Percentiles rank a stretch among this genome's conserved stretches.
phyloP scores from a whole-genome alignment of 192 early-diverging fungal genomes.

The Lunasporangiospora selenospora region DNA sequence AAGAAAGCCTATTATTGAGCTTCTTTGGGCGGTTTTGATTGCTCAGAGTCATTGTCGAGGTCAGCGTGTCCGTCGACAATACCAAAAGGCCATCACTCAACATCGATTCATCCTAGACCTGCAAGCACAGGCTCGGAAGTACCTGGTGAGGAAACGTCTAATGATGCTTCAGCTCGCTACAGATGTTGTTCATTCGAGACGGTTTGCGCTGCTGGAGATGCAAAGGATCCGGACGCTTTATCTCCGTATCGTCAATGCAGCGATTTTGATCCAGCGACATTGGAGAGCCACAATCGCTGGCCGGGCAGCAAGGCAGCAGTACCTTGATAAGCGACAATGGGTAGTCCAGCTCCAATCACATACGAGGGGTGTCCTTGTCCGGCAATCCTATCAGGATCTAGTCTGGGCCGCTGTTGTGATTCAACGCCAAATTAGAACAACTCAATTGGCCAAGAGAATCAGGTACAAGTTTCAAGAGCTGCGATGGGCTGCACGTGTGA shows the following conservation, averaged over 20 bases:
- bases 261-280: constrained; percentile 24
- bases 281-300: constrained; percentile 26
- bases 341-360: constrained; percentile 14
- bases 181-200: constrained; percentile 27
- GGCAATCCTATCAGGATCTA: constrained; percentile 6
- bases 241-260: constrained; percentile 7
- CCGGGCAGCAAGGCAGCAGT: constrained; percentile 13
- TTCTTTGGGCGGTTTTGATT: constrained; percentile 26
- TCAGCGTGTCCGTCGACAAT: constrained; percentile 17
- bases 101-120: constrained; percentile 16
- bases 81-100: background rate
- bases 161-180: constrained; percentile 21
- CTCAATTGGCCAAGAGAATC: background rate
- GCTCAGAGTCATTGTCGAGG: constrained; percentile 23
- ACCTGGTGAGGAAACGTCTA: constrained; percentile 21
- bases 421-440: constrained; percentile 13
- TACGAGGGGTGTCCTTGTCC: constrained; percentile 11
- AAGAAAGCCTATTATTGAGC: constrained; percentile 16
- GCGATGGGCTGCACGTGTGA: constrained; percentile 33
- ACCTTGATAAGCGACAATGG: constrained; percentile 10
- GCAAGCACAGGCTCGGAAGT: constrained; percentile 30
- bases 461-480: background rate
- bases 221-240: constrained; percentile 15
- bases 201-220: constrained; percentile 15
- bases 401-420: constrained; percentile 23